Evolutionary conservation across 1,139 yeast genomes (phyloP).

Genomic region (Yamadazyma atmosphaerica): DNA sequence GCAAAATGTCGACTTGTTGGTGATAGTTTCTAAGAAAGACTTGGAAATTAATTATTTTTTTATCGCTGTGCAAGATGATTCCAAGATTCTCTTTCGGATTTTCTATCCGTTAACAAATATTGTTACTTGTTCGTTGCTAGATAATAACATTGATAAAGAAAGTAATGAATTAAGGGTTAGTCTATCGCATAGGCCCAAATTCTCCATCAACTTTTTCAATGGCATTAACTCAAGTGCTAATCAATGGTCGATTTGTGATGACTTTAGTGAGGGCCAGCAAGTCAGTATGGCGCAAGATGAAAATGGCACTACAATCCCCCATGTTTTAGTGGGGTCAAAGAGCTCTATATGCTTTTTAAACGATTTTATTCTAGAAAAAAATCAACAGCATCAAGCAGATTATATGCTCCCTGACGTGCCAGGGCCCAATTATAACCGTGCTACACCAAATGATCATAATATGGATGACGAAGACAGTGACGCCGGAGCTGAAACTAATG

Average conservation of each 20-base stretch:
- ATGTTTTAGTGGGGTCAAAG: slow-evolving; percentile 54
- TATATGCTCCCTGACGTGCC: slow-evolving; percentile 13
- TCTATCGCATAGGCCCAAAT: slow-evolving; percentile 64
- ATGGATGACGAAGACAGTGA: slow-evolving; percentile 14
- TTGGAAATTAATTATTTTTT: slow-evolving; percentile 73
- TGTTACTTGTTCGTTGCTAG: slow-evolving; percentile 47
- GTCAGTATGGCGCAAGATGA: slow-evolving; percentile 68
- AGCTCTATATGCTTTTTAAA: slow-evolving; percentile 53
- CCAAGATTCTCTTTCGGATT: slow-evolving; percentile 67
- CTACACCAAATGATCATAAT: slow-evolving; percentile 16
- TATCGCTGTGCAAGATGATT: slow-evolving; percentile 64
- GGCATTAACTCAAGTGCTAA: slow-evolving; percentile 53
- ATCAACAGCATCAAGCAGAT: slow-evolving; percentile 18
- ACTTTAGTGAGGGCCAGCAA: slow-evolving; percentile 79
- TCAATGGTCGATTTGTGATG: slow-evolving; percentile 83
- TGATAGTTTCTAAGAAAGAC: slow-evolving; percentile 66
- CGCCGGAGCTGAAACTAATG: background rate
- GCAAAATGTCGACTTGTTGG: slow-evolving; percentile 66
- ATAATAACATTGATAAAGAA: slow-evolving; percentile 43
- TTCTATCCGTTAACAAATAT: slow-evolving; percentile 60
- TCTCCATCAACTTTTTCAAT: slow-evolving; percentile 68
- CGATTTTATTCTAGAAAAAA: slow-evolving; percentile 51
- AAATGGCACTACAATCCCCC: slow-evolving; percentile 52
- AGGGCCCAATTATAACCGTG: slow-evolving; percentile 5
- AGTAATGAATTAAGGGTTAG: slow-evolving; percentile 53